These are phyloP conservation scores for Ilyonectria mors-panacis DNA, from an alignment of 2,329 filamentous ascomycete species.

Conservation along the genomic window DNA sequence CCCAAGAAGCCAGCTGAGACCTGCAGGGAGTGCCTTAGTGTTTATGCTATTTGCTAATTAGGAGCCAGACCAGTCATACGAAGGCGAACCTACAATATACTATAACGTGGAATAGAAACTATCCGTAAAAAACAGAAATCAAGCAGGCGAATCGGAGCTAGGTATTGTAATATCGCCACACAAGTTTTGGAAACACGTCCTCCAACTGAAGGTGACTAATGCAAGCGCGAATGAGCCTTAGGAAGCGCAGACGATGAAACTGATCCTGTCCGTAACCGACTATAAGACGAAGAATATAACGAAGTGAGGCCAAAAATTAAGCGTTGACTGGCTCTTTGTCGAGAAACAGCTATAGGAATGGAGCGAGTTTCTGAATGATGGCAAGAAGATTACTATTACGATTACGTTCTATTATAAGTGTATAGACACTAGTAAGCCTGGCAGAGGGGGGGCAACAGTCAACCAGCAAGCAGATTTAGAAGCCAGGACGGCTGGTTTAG, in stretches of 20 bases:
- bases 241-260: background rate
- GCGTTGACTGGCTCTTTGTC: background rate
- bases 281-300: background rate
- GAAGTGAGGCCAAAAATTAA: background rate
- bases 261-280: slow-evolving; percentile 5
- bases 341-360: background rate
- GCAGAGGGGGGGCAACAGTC: no score
- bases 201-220: background rate
- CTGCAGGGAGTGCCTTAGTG: background rate
- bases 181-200: slow-evolving; percentile 2
- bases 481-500: no score
- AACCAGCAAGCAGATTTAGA: background rate
- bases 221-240: background rate
- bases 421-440: background rate
- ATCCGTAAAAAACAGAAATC: background rate
- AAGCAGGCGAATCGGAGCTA: slow-evolving; percentile 8
- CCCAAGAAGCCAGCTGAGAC: background rate
- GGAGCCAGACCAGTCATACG: slow-evolving; percentile 8
- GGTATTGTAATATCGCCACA: slow-evolving; percentile 3
- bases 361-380: slow-evolving; percentile 8
- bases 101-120: slow-evolving; percentile 4
- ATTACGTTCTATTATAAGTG: slow-evolving; percentile 3
- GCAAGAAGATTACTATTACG: background rate
- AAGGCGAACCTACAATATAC: slow-evolving; percentile 4
- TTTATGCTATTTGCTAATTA: slow-evolving; percentile 1